These are phyloP conservation scores for Ramularia collo-cygni DNA, from an alignment of 2,329 filamentous ascomycete species.

Conservation along the genomic window DNA sequence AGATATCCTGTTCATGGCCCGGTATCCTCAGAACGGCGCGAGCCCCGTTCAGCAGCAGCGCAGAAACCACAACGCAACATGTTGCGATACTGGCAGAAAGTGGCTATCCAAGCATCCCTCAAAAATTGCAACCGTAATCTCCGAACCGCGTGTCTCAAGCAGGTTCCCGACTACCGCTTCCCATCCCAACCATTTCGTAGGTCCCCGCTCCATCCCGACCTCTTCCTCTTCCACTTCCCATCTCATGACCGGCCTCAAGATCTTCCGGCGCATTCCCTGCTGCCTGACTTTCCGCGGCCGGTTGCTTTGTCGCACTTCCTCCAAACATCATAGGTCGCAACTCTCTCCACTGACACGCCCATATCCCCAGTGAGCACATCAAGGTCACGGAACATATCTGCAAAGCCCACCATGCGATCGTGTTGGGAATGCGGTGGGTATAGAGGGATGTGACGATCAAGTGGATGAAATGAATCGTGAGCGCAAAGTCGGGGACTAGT, in stretches of 20 bases:
- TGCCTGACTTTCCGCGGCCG: constrained; percentile 11
- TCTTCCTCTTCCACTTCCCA: constrained; percentile 32
- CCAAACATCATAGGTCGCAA: constrained; percentile 83
- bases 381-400: constrained; percentile 54
- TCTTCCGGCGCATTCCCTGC: constrained; percentile 26
- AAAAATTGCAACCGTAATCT: too few species aligned
- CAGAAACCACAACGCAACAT: too few species aligned
- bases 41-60: too few species aligned
- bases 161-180: constrained; percentile 21
- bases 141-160: too few species aligned
- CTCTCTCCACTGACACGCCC: constrained; percentile 88
- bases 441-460: constrained; percentile 72
- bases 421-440: constrained; percentile 65
- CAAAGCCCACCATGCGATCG: constrained; percentile 79
- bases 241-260: constrained; percentile 31
- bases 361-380: constrained; percentile 70
- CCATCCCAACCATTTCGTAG: constrained; percentile 44
- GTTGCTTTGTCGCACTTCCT: constrained; percentile 38
- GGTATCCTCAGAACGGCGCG: too few species aligned
- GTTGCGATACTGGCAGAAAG: too few species aligned
- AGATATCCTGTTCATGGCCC: too few species aligned
- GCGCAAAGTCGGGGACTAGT: constrained; percentile 87
- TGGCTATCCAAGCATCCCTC: too few species aligned
- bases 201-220: constrained; percentile 41
- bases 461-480: constrained; percentile 81